Conservation (phyloP, 345 rosid genomes). For the Reutealis trisperma region DNA sequence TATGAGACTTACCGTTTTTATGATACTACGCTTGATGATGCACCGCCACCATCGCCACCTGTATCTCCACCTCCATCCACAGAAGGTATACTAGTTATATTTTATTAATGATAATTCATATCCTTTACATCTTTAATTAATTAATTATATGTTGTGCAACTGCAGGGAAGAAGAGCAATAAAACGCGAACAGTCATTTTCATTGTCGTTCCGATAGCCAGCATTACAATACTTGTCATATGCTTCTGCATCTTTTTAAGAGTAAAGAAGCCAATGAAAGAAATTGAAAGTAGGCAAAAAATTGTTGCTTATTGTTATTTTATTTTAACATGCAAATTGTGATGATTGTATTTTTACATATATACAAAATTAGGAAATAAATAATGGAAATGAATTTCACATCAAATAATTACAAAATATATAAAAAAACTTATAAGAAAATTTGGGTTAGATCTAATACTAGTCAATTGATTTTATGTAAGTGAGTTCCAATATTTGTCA, state of each 20-base stretch:
- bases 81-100: too few species aligned
- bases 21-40: background rate
- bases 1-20: constrained; percentile 13
- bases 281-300: background rate
- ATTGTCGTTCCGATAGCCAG: background rate
- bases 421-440: too few species aligned
- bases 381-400: too few species aligned
- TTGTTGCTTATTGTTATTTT: background rate
- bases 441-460: too few species aligned
- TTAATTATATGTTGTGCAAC: too few species aligned
- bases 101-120: too few species aligned
- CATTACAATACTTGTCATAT: background rate
- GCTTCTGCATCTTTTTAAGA: background rate
- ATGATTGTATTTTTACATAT: too few species aligned
- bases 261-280: background rate
- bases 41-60: background rate
- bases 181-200: background rate
- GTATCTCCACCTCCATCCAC: background rate
- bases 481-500: too few species aligned
- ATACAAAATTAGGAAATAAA: too few species aligned
- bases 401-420: too few species aligned
- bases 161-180: background rate
- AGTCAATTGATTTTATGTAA: too few species aligned
- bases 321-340: background rate
- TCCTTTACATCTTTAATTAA: too few species aligned